Conservation (phyloP, 768 basidiomycete species). For the Pisolithus albus region DNA sequence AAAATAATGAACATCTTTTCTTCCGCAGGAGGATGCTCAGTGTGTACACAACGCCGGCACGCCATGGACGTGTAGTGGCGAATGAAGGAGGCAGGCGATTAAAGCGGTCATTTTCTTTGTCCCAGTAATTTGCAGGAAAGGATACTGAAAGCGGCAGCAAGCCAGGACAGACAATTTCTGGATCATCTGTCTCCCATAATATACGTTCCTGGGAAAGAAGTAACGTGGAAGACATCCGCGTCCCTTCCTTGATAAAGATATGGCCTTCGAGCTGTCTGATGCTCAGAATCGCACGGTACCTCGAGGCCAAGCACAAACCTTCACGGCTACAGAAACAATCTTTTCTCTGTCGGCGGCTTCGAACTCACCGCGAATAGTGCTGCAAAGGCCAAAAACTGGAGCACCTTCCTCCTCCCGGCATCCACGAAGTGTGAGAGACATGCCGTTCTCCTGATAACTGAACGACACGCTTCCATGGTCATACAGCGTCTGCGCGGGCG, state of each 20-base stretch:
- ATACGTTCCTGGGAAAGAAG: constrained; percentile 20
- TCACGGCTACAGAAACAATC: constrained; percentile 20
- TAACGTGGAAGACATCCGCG: constrained; percentile 4
- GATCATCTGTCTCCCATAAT: constrained; percentile 16
- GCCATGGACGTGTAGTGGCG: constrained; percentile 18
- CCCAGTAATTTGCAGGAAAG: constrained; percentile 23
- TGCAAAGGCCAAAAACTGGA: constrained; percentile 26
- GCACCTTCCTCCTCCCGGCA: constrained; percentile 26
- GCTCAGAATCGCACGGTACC: neutral
- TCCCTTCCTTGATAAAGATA: constrained; percentile 12
- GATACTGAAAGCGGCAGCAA: constrained; percentile 24
- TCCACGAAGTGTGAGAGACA: constrained; percentile 24
- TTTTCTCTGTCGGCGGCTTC: constrained; percentile 18
- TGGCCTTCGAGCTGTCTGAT: constrained; percentile 19
- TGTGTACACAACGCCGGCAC: constrained; percentile 19
- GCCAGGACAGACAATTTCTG: constrained; percentile 17
- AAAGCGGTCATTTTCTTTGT: constrained; percentile 12
- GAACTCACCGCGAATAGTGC: constrained; percentile 25
- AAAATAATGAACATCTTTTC: constrained; percentile 13
- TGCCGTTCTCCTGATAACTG: constrained; percentile 24
- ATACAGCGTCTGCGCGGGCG: constrained; percentile 21
- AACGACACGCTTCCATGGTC: constrained; percentile 19
- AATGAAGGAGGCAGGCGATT: constrained; percentile 27
- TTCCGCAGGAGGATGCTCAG: constrained; percentile 21
- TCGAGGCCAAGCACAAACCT: constrained; percentile 13